Base-by-base conservation (phyloP, 2,329 filamentous ascomycete genomes). In the Sarocladiaceae sp. region DNA sequence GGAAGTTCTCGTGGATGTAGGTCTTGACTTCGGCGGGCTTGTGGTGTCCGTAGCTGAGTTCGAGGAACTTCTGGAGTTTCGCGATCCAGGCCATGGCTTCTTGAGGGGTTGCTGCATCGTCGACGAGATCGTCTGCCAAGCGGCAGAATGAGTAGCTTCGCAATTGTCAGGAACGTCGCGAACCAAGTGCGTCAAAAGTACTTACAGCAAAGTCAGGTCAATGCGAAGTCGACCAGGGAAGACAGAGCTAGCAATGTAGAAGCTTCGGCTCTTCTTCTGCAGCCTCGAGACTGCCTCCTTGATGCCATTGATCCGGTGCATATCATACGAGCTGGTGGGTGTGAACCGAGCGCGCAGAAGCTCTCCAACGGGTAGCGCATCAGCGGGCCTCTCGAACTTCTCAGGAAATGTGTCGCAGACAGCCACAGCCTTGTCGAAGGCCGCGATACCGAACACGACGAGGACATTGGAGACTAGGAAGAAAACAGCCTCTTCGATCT, bases 401-500 rank as follows among this genome's bases (percentile, higher is more conserved):
- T 73, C 66, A 0, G 82, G 83, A 55, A 87, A 87, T 0, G 80
- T 77, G 57, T 86, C 75, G 6, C 87, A 65, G 13, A 90, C 75
- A 1, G 86, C 82, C 31, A 88, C 61, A 3, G 82, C 83, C 60
- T 88, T 82, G 64, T 90, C 87, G 57, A 88, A 85, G 0, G 86
- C 83, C 1, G 83, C 71, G 22, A 87, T 70, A 1, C 87, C 87
- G 61, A 86, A 84, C 0, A 89, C 83, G 52, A 91, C 83, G 18
- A 91, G 67, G 1, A 71, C 71, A 62, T 90, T 90, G 2, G 86
- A 89, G 3, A 79, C 67, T 3, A 90, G 70, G 65, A 91, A 91
- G 71, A 90, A 90, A 7, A 86, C 58, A 0, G 86, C 86, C 63
- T 91, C 87, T 67, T 91, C 87, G 18, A 90, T 73, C 49, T 90